Evolutionary conservation across 192 early-diverging fungal genomes (phyloP), one percentile per base, ranked within the genome.

Genomic region (Lobosporangium transversale): DNA sequence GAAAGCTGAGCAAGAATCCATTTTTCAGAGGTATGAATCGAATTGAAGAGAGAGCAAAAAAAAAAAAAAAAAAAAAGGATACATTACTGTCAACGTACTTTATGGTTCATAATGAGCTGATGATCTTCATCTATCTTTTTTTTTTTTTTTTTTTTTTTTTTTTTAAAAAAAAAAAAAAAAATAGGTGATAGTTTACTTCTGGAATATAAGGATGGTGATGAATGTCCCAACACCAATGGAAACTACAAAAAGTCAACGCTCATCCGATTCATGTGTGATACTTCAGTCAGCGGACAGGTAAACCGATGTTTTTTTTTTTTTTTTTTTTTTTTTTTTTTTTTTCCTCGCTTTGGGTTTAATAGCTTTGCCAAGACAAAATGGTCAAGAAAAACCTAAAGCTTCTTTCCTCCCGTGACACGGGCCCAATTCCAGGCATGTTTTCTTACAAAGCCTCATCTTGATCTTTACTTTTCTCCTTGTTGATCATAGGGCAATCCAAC

Each of bases 221-320:
- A 65, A 0, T 80, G 79, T 48, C 52, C 52, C 4, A 61, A 76
- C 26, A 50, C 57, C 9, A 1, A 15, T 23, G 43, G 32, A 17
- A 51, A 68, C 24, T 52, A 56, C 37, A 59, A 59, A 49, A 63
- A 56, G 29, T 58, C 79, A 40, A 69, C 70, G 0, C 15, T 60
- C n/a, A 69, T 80, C 48, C 50, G 49, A 0, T 80, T 80, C 58
- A 26, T 65, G 36, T 80, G 79, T 43, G 79, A 80, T 56, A 43
- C 54, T 17, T 58, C 70, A 4, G 66, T 80, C 47, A 66, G 43
- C n/a, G 70, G 70, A 24, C 59, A 58, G 62, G 79, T 75, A 69
- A n/a, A n/a, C 36, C 53, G 14, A 14, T 23, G 47, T 21, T 21
- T 21, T 49, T 12, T 21, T 20, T n/a, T 20, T 1, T 21, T 17